Base-by-base conservation (phyloP, 2,329 filamentous ascomycete genomes). In the Ascochyta viciae-villosae region DNA sequence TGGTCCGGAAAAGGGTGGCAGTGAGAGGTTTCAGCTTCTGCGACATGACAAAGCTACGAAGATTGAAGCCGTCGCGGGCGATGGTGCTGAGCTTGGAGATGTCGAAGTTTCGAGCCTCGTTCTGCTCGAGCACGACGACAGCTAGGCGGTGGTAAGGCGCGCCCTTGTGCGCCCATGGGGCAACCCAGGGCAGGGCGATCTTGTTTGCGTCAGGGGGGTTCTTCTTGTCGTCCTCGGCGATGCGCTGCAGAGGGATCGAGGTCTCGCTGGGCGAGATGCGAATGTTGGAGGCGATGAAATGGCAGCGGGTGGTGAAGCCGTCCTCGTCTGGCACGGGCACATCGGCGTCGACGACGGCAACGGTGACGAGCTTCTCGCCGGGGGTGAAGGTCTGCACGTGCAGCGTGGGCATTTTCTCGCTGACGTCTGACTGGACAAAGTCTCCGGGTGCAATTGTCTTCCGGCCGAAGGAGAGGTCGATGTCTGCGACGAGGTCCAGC, bases 281-380 rank as follows among this genome's bases (percentile, higher is more conserved):
- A 26, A 91, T 82, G 73, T 91, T 90, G 65, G 83, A 86, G 19
- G 93, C 94, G 35, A 98, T 83, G 78, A 89, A 97, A 78, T 98
- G 94, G 76, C 90, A 95, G 70, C 91, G 87, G 74, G 89, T 89
- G 59, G 84, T 83, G 79, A 96, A 99, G 60, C 80, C 80, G 75
- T 99, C 90, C 19, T 79, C 83, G 58, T 89, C 87, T 5, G 89
- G 76, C 63, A 93, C 86, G 50, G 95, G 95, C 0, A 98, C 92
- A 78, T 99, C 95, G 1, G 92, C 84, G 78, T 99, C 94, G 60
- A 98, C 82, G 46, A 98, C 89, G 1, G 88, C 90, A 35, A 99
- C 84, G 9, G 90, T 92, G 65, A 96, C 87, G 27, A 96, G 83
- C 67, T 92, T 89, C 75, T 91, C 83, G 60, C 92, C 92, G 50